Evolutionary conservation across 257 asterid species (phyloP).

Genomic region (Buddleja alternifolia): DNA sequence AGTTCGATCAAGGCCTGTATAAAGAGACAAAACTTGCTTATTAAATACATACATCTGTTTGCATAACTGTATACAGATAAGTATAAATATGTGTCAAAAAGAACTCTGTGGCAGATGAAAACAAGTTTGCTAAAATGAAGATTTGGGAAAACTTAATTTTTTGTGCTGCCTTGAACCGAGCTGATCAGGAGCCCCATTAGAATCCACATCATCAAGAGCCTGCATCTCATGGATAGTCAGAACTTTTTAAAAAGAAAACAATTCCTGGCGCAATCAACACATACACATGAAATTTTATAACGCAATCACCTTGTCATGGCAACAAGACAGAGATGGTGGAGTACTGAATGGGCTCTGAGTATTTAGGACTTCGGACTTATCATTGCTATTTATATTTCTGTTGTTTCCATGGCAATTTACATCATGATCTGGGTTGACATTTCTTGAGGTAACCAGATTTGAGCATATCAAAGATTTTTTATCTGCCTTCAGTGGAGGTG

Average conservation of each 20-base stretch:
- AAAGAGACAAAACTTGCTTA: constrained; percentile 14
- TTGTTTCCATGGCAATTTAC: constrained; percentile 40
- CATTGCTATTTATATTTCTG: constrained; percentile 35
- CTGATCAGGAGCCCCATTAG: constrained; percentile 49
- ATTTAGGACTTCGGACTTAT: constrained; percentile 41
- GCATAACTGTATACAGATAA: constrained; percentile 1
- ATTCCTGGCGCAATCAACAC: constrained; percentile 20
- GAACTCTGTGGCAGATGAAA: too few species aligned
- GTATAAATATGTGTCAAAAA: constrained; percentile 5
- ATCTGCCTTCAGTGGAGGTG: constrained; percentile 65
- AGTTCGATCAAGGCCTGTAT: constrained; percentile 87
- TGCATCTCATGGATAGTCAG: constrained; percentile 40
- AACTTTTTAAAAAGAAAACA: constrained; percentile 23
- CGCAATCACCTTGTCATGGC: constrained; percentile 70
- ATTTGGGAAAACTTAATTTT: constrained; percentile 47
- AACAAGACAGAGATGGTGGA: constrained; percentile 84
- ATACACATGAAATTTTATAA: constrained; percentile 10
- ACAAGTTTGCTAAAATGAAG: constrained; percentile 29
- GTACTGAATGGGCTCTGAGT: constrained; percentile 86
- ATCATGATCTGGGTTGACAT: constrained; percentile 31
- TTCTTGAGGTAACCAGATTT: constrained; percentile 42
- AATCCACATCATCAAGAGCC: constrained; percentile 54
- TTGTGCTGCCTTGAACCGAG: constrained; percentile 77
- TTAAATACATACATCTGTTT: constrained; percentile 21
- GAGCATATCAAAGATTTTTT: constrained; percentile 50